Conservation (phyloP, 495 filamentous ascomycete species). For the Penicillium steckii region DNA sequence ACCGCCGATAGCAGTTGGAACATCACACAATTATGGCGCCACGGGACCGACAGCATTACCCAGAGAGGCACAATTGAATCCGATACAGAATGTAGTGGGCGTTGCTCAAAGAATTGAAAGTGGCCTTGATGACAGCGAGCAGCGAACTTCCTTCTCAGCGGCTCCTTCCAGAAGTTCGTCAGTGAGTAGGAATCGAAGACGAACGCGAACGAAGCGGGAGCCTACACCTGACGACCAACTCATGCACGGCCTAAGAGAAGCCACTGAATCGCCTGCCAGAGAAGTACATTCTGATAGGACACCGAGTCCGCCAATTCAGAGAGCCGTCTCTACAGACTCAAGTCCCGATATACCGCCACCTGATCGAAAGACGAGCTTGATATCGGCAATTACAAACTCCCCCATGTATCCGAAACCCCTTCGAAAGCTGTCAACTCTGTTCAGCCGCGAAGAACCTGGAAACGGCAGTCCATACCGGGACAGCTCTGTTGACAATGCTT, state of each 20-base stretch:
- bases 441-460: slow-evolving; percentile 6
- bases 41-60: slow-evolving; percentile 27
- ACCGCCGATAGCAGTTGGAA: slow-evolving; percentile 28
- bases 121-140: slow-evolving; percentile 4
- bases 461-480: slow-evolving; percentile 24
- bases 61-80: slow-evolving; percentile 14
- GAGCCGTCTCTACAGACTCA: slow-evolving; percentile 35
- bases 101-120: slow-evolving; percentile 28
- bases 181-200: neutral
- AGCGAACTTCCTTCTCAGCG: neutral
- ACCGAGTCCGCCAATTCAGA: slow-evolving; percentile 39
- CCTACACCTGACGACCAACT: slow-evolving; percentile 46
- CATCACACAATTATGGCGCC: slow-evolving; percentile 37
- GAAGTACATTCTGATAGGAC: slow-evolving; percentile 31
- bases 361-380: slow-evolving; percentile 10
- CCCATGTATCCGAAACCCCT: slow-evolving; percentile 38
- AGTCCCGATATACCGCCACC: slow-evolving; percentile 28
- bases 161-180: neutral
- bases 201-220: slow-evolving; percentile 27
- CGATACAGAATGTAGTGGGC: slow-evolving; percentile 19
- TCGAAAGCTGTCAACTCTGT: slow-evolving; percentile 11
- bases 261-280: slow-evolving; percentile 19
- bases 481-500: slow-evolving; percentile 36
- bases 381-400: slow-evolving; percentile 20
- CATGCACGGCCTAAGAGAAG: slow-evolving; percentile 29